Conservation (phyloP, 345 rosid genomes). For the Crucihimalaya himalaica region DNA sequence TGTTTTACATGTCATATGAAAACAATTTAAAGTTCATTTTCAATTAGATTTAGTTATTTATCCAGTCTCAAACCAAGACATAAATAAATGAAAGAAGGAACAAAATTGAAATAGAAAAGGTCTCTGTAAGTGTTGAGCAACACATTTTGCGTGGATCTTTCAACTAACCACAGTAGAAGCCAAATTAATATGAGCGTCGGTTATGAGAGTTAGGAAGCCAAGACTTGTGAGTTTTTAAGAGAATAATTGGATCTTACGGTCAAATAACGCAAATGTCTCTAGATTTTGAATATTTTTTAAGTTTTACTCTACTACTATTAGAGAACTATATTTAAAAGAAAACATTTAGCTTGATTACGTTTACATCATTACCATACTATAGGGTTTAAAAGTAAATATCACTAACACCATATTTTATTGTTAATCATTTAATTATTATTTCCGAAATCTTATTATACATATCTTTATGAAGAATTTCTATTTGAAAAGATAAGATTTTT, state of each 20-base stretch:
- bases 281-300: not conserved
- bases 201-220: not conserved
- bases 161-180: constrained; percentile 3
- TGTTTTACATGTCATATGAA: no score
- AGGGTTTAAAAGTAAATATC: no score
- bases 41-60: not conserved
- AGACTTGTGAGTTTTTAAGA: not conserved
- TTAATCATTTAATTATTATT: not conserved
- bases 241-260: not conserved
- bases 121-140: not conserved
- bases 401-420: no score
- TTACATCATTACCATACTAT: no score
- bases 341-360: no score
- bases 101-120: not conserved
- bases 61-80: not conserved
- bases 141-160: constrained; percentile 21
- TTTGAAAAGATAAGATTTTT: no score
- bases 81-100: not conserved
- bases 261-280: not conserved
- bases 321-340: no score
- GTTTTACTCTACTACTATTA: not conserved
- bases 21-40: not conserved
- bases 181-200: constrained; percentile 7
- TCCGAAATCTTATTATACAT: no score
- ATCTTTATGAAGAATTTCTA: no score